These are phyloP conservation scores for Botryotinia calthae DNA, from an alignment of 2,329 filamentous ascomycete species.

Conservation along the genomic window DNA sequence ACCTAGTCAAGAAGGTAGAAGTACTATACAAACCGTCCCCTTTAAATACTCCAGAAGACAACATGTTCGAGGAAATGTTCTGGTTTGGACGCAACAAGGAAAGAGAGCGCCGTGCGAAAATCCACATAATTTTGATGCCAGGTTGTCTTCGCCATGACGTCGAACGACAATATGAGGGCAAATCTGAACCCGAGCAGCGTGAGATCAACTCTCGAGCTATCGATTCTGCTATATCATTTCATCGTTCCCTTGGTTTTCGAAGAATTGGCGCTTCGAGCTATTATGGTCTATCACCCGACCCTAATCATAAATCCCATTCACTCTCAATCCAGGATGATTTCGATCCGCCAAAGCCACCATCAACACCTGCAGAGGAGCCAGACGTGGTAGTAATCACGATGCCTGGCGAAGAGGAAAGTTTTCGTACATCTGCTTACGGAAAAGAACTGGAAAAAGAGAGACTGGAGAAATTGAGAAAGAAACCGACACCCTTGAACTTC, in stretches of 20 bases:
- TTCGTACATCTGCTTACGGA: slow-evolving; percentile 15
- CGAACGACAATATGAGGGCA: slow-evolving; percentile 28
- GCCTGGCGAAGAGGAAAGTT: slow-evolving; percentile 12
- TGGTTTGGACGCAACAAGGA: neutral
- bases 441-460: slow-evolving; percentile 23
- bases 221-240: slow-evolving; percentile 25
- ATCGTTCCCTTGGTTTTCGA: slow-evolving; percentile 38
- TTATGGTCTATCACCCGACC: slow-evolving; percentile 36
- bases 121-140: slow-evolving; percentile 28
- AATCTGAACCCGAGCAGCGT: slow-evolving; percentile 27
- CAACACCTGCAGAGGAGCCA: neutral
- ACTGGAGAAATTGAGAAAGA: neutral
- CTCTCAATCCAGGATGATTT: slow-evolving; percentile 31
- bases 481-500: slow-evolving; percentile 7
- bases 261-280: slow-evolving; percentile 38
- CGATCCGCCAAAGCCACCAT: slow-evolving; percentile 22
- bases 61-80: neutral
- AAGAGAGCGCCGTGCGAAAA: slow-evolving; percentile 8
- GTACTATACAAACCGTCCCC: neutral
- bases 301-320: slow-evolving; percentile 32
- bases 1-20: neutral
- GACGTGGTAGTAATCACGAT: slow-evolving; percentile 21
- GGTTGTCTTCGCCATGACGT: slow-evolving; percentile 29
- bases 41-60: neutral
- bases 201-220: slow-evolving; percentile 18